Evolutionary conservation across 78 protist species (phyloP), one percentile per base, ranked within the genome.

Genomic region (Chrysochromulina tobinii): DNA sequence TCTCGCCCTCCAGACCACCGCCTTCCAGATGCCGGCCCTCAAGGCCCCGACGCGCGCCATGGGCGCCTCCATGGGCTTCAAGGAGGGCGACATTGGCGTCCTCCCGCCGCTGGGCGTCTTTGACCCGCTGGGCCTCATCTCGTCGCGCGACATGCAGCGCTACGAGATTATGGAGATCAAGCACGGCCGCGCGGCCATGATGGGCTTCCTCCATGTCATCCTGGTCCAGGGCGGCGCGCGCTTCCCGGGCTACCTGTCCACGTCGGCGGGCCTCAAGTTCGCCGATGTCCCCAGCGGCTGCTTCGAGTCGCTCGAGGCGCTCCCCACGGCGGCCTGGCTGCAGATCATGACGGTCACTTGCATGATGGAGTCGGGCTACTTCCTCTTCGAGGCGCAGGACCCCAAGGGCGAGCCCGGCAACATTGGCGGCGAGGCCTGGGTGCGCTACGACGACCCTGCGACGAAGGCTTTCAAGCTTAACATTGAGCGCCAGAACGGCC

Each of bases 381-480:
- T 67, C 73, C 73, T 67, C 73, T 67, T 67, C n/a, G 73, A 67
- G 73, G 20, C 20, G 50, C 73, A 67, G 73, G 21, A 9, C 50
- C 27, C 18, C 73, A 20, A 67, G 50, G 18, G 18, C 8, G 73
- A 67, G 73, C 73, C 73, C 27, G 73, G 73, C 5, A 20, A 67
- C 73, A 67, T 67, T 67, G 73, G 73, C 73, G 73, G 73, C 73
- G 73, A 67, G 27, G 12, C 9, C 73, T 67, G 73, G 73, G 21
- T 67, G 9, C 73, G 73, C 73, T 67, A 67, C 73, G 73, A 67
- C 73, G 73, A 67, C 73, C 73, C 73, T 23, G 73, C 8, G 73
- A 18, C 21, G 27, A 67, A 67, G 73, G 18, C 73, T 15, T 67
- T 23, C 73, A 67, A 67, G 73, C 73, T 67, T 20, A 67, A 67